Evolutionary conservation across 257 asterid genomes (phyloP).

Genomic region (Solanum appendiculatum): DNA sequence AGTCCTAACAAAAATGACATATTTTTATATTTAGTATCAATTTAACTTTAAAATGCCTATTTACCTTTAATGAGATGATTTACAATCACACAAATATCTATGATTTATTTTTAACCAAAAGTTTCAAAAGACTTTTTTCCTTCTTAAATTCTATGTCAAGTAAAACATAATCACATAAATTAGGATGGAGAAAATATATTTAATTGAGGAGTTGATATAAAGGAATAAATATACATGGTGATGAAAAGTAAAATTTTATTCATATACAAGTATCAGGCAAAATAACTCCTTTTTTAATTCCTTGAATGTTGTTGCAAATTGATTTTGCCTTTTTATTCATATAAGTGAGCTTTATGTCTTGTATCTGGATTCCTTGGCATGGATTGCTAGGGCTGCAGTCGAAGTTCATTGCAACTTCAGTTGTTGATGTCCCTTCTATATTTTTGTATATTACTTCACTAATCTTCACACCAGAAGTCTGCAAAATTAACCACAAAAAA

Average conservation of each 20-base stretch:
- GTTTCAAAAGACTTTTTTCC: too few relatives aligned
- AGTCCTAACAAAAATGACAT: too few relatives aligned
- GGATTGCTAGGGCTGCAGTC: constrained; percentile 60
- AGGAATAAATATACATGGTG: neutral
- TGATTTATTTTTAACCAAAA: too few relatives aligned
- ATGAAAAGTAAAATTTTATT: neutral
- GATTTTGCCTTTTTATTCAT: constrained; percentile 29
- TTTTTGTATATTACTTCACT: constrained; percentile 41
- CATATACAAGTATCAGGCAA: constrained; percentile 38
- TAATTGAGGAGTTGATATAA: neutral
- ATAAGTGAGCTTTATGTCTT: constrained; percentile 46
- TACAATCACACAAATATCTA: too few relatives aligned
- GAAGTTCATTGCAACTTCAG: constrained; percentile 42
- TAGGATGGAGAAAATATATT: too few relatives aligned
- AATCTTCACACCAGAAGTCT: constrained; percentile 56
- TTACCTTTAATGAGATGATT: too few relatives aligned
- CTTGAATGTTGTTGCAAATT: constrained; percentile 41
- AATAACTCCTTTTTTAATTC: constrained; percentile 27
- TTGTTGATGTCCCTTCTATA: constrained; percentile 57
- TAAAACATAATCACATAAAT: too few relatives aligned
- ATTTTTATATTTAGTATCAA: too few relatives aligned
- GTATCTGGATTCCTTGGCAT: constrained; percentile 33
- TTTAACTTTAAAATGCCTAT: too few relatives aligned
- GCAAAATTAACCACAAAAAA: neutral
- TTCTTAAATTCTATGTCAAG: neutral